These are phyloP conservation scores for Neofusicoccum cordaticola DNA, from an alignment of 2,329 filamentous ascomycete species.

Conservation along the genomic window DNA sequence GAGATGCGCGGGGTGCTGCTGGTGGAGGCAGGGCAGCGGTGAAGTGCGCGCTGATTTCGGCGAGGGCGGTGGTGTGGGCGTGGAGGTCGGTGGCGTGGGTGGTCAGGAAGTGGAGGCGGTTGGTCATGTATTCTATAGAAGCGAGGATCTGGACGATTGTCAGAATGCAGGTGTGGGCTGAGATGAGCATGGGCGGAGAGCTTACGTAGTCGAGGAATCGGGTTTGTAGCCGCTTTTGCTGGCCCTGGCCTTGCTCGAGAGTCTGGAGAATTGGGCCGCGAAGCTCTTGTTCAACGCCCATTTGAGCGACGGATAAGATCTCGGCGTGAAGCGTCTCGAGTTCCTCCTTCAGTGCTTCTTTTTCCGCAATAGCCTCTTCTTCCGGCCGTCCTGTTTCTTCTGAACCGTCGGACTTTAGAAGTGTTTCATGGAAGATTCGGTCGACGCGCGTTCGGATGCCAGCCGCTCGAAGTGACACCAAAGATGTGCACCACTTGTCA, in stretches of 20 bases:
- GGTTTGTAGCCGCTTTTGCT: constrained; percentile 33
- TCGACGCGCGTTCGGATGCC: constrained; percentile 47
- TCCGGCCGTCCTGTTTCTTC: constrained; percentile 42
- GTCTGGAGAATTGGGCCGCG: constrained; percentile 57
- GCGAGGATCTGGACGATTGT: constrained; percentile 30
- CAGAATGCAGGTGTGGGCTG: neutral
- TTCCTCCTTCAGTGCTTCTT: constrained; percentile 58
- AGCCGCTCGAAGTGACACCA: constrained; percentile 39
- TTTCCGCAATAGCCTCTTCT: constrained; percentile 51
- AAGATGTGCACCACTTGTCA: constrained; percentile 52
- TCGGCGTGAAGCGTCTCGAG: constrained; percentile 68
- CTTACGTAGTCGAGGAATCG: constrained; percentile 45
- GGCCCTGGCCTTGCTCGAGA: constrained; percentile 35
- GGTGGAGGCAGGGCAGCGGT: constrained; percentile 23
- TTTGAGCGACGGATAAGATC: constrained; percentile 66
- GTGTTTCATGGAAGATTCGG: constrained; percentile 52
- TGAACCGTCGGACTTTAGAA: constrained; percentile 21
- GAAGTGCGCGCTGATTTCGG: constrained; percentile 28
- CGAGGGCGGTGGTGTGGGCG: constrained; percentile 33
- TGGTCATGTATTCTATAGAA: constrained; percentile 43
- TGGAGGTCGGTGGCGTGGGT: constrained; percentile 26
- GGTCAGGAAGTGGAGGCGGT: constrained; percentile 31
- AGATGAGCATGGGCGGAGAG: neutral
- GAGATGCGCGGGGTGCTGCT: constrained; percentile 22
- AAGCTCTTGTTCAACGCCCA: constrained; percentile 67